These are phyloP conservation scores for Rosa hybrid DNA, from an alignment of 331 rosid species.

Conservation along the genomic window DNA sequence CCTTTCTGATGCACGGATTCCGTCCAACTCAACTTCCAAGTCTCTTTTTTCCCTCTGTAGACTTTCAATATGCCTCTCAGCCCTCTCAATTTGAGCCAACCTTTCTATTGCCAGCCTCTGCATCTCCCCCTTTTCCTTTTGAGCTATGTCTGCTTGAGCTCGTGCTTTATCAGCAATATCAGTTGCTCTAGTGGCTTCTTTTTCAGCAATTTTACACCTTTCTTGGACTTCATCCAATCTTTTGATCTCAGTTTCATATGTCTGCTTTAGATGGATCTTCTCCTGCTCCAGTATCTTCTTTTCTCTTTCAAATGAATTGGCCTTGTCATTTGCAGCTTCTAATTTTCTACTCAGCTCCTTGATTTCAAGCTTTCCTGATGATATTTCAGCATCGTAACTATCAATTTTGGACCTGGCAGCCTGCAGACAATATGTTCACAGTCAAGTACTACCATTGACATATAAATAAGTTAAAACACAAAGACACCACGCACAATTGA, in stretches of 20 bases:
- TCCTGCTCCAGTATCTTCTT: conserved; percentile 65
- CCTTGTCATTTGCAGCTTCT: conserved; percentile 54
- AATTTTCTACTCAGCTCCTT: conserved; percentile 52
- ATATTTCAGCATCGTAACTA: conserved; percentile 61
- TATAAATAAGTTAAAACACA: background rate
- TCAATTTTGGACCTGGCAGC: conserved; percentile 71
- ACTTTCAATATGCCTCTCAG: conserved; percentile 64
- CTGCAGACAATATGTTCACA: conserved; percentile 38
- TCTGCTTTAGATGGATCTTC: conserved; percentile 64
- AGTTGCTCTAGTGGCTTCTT: conserved; percentile 63
- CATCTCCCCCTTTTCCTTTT: conserved; percentile 71
- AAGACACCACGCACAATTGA: background rate
- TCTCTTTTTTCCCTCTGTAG: conserved; percentile 56
- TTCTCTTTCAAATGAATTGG: conserved; percentile 67
- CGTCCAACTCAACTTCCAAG: conserved; percentile 43
- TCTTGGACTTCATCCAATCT: conserved; percentile 68
- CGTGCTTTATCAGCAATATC: conserved; percentile 76
- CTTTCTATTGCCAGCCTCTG: conserved; percentile 84
- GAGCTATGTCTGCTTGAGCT: conserved; percentile 58
- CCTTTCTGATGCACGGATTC: conserved; percentile 56
- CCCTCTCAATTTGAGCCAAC: conserved; percentile 63
- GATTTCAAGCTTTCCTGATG: conserved; percentile 56
- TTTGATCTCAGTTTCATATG: conserved; percentile 55
- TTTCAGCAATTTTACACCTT: conserved; percentile 66
- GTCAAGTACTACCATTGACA: conserved; percentile 22